Base-by-base conservation (phyloP, 2,329 filamentous ascomycete species). In the Hymenoscyphus salicellus region DNA sequence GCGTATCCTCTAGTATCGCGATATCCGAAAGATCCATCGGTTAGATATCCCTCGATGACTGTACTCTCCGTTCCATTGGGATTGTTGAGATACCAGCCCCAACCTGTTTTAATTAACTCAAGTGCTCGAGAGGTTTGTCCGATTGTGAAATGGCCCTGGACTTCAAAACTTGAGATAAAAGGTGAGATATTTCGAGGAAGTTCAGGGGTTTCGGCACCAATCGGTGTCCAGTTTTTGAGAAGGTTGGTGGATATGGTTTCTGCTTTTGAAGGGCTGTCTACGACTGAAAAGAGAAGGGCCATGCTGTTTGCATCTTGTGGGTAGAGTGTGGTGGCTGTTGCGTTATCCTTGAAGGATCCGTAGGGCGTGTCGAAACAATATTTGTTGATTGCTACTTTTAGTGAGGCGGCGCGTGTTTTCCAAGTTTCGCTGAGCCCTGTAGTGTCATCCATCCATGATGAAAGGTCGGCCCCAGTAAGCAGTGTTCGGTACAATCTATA, bases 231-330 rank as follows among this genome's bases (percentile, higher is more conserved):
- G 71, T 82, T 86, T 32, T 73, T 74, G 1, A 76, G 69, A 6
- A 72, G 65, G 5, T 70, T 71, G 8, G 1, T 81, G 81, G 69
- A 69, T 14, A 70, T 71, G n/a, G 23, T 61, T 32, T 63, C 20
- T 2, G 68, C 80, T 76, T 60, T 65, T 17, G 58, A 43, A 5
- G 64, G 28, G 16, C 63, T 55, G 16, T 69, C 38, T 2, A 68
- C 66, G 28, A 71, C 65, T 26, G 64, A 64, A 58, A 69, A 73
- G 20, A 81, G 76, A 3, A 86, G 70, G 0, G 84, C 81, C 74
- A 87, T 79, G 60, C 81, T 80, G 74, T 88, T 88, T 23, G 82
- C 84, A 67, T 87, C 85, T 74, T 89, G 86, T 0, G 86, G 84
- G 65, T 84, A 77, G 1, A 90, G 77, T 0, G 79, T 79, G 0